Percentiles rank a stretch among this genome's conserved stretches.
Evolutionary conservation across 257 asterid species (phyloP).

Genomic region (Solanum okadae): DNA sequence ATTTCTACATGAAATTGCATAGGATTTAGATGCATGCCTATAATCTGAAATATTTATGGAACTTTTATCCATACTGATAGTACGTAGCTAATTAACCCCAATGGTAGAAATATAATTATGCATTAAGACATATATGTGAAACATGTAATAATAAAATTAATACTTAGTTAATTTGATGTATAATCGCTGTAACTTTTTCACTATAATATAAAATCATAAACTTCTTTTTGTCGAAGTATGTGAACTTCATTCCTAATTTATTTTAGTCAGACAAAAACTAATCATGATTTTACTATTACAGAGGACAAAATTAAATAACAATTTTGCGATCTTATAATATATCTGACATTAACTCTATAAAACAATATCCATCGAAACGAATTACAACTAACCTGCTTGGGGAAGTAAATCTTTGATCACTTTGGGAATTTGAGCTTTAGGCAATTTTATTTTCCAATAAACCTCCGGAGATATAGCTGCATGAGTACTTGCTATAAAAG

Average conservation of each 20-base stretch:
- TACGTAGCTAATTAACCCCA: too few relatives aligned
- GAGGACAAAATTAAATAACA: not conserved
- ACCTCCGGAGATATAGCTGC: constrained; percentile 7
- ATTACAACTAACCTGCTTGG: not conserved
- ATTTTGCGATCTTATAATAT: too few relatives aligned
- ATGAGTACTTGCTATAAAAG: constrained; percentile 4
- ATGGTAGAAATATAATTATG: too few relatives aligned
- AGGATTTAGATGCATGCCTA: not conserved
- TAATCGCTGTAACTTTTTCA: too few relatives aligned
- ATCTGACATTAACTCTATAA: too few relatives aligned
- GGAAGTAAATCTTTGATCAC: constrained; percentile 4
- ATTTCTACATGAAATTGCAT: not conserved
- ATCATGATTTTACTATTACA: not conserved
- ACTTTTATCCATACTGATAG: too few relatives aligned
- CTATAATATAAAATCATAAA: too few relatives aligned
- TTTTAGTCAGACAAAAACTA: not conserved
- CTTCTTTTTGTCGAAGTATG: too few relatives aligned
- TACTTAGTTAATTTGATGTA: not conserved
- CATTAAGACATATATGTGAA: not conserved
- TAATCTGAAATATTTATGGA: too few relatives aligned
- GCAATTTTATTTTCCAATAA: constrained; percentile 20
- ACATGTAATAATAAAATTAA: not conserved
- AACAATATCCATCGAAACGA: not conserved
- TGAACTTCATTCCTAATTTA: too few relatives aligned
- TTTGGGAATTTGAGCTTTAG: constrained; percentile 14